Conservation (phyloP, 2,329 filamentous ascomycete genomes). For the Aspergillus sojae region DNA sequence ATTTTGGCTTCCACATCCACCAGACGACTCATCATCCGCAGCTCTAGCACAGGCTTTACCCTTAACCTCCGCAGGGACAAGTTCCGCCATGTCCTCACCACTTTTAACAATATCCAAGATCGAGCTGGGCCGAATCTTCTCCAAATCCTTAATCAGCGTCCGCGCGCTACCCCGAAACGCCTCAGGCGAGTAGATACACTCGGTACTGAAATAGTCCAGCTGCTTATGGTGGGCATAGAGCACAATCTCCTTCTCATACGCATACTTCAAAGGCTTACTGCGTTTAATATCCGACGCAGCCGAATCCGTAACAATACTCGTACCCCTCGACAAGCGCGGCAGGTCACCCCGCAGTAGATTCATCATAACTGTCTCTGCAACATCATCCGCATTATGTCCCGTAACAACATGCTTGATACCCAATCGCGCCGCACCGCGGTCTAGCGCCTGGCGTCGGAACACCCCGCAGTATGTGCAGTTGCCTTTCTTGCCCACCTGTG, state of each 20-base stretch:
- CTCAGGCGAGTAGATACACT: conserved; percentile 97
- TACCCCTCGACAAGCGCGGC: conserved; percentile 81
- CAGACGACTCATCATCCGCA: conserved; percentile 57
- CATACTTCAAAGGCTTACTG: conserved; percentile 96
- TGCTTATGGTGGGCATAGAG: conserved; percentile 96
- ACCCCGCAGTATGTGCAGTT: conserved; percentile 99
- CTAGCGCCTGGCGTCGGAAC: conserved; percentile 89
- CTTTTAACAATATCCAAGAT: conserved; percentile 94
- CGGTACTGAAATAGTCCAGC: conserved; percentile 96
- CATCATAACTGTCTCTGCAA: conserved; percentile 97
- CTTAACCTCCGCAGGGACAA: conserved; percentile 68
- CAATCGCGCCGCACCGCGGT: conserved; percentile 84
- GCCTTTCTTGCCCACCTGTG: conserved; percentile 93
- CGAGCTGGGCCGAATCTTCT: conserved; percentile 88
- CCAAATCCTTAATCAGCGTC: conserved; percentile 90
- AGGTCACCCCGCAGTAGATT: conserved; percentile 90
- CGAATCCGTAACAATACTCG: conserved; percentile 82
- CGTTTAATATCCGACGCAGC: conserved; percentile 85
- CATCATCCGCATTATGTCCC: conserved; percentile 95
- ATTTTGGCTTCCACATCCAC: conserved; percentile 74
- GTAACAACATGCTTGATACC: conserved; percentile 93
- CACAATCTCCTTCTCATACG: conserved; percentile 98
- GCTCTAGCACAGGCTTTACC: conserved; percentile 27
- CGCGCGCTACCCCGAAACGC: conserved; percentile 92
- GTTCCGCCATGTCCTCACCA: conserved; percentile 90